Evolutionary conservation across 2,329 filamentous ascomycete genomes (phyloP), one percentile per base, ranked within the genome.

Genomic region (Phyllachora maydis): DNA sequence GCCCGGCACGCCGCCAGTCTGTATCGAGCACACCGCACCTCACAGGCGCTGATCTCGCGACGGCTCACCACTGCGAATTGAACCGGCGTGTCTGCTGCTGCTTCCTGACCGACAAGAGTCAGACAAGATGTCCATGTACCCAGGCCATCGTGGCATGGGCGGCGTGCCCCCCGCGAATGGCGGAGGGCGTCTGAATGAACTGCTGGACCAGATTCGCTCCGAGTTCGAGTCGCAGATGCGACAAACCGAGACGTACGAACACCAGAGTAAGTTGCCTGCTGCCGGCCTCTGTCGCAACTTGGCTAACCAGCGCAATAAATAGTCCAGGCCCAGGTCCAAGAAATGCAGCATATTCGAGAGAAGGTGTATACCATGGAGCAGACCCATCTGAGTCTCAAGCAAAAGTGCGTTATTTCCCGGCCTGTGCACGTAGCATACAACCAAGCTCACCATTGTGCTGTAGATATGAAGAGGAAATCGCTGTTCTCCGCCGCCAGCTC

Each of bases 281-380:
- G 8, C 9, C 14, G 18, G 16, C 16, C 16, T 17, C 16, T 9
- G 6, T 17, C 16, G 6, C 16, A 6, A 17, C 14, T 6, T 18
- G 16, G 16, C 33, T 36, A 27, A 36, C 33, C 7, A 8, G 11
- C 10, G 10, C 18, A 19, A 17, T 17, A 22, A 11, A 20, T 14
- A 93, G 88, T 95, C 43, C 71, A 78, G 28, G 67, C 71, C 23
- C 88, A 98, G 47, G 74, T 93, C 33, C 74, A 85, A 41, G 88
- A 98, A 52, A 88, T 95, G 64, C 79, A 92, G 45, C 65, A 92
- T 41, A 81, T 98, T 23, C 65, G 83, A 32, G 75, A 83, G 43
- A 93, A 92, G 50, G 79, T 98, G 29, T 93, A 81, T 42, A 68
- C 78, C 37, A 69, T 98, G 47, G 88, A 98, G 48, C 82, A 90